These are phyloP conservation scores for Macrocybe gigantea DNA, from an alignment of 768 basidiomycete genomes.

Conservation along the genomic window DNA sequence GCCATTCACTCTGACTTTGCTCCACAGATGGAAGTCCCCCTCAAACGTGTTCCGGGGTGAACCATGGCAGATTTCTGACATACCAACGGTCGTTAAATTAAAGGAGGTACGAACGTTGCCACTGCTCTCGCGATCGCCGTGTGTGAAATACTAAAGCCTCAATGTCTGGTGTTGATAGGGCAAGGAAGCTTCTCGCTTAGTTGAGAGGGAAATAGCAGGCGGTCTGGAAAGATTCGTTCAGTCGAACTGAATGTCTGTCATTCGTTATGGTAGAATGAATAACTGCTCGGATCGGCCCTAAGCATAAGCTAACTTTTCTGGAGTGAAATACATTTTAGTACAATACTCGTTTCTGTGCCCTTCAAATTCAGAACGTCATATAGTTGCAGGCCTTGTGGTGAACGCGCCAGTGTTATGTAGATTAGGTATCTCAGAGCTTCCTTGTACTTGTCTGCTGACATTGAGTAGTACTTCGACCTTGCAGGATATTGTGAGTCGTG, in stretches of 20 bases:
- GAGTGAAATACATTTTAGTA: too few species aligned
- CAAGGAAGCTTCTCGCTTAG: slow-evolving; percentile 34
- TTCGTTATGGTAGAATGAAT: too few species aligned
- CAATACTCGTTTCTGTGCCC: too few species aligned
- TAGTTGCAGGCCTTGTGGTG: too few species aligned
- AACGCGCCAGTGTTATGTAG: too few species aligned
- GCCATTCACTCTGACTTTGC: not conserved
- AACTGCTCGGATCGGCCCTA: too few species aligned
- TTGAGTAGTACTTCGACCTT: too few species aligned
- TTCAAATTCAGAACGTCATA: too few species aligned
- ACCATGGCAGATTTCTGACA: slow-evolving; percentile 52
- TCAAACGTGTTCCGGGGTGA: slow-evolving; percentile 53
- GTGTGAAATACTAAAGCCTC: not conserved
- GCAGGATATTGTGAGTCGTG: too few species aligned
- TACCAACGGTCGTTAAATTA: slow-evolving; percentile 66
- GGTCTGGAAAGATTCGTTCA: slow-evolving; percentile 24
- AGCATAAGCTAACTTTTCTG: too few species aligned
- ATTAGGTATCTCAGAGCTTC: too few species aligned
- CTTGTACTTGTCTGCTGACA: too few species aligned
- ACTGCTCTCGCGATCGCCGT: slow-evolving; percentile 6
- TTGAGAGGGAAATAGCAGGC: slow-evolving; percentile 32
- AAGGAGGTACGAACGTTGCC: slow-evolving; percentile 37
- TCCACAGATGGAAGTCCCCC: slow-evolving; percentile 60
- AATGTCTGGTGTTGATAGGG: slow-evolving; percentile 20
- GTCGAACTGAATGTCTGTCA: not conserved